Evolutionary conservation across 2,329 filamentous ascomycete genomes (phyloP), one percentile per base, ranked within the genome.

Genomic region (Cytospora paraplurivora): DNA sequence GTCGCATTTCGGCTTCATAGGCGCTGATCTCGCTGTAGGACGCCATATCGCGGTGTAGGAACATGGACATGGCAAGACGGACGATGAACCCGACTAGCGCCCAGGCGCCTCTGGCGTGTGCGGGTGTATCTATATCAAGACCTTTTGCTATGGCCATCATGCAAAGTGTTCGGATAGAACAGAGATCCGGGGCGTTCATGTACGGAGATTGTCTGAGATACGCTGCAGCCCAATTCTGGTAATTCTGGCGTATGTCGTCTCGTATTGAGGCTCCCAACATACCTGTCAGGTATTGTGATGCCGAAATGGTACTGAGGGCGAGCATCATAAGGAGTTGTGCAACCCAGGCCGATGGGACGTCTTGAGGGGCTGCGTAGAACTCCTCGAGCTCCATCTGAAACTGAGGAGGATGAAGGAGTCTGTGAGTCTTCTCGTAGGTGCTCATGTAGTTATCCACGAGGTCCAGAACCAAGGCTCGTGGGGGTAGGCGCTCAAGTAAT

Each of bases 341-440:
- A 19, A 44, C 17, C 41, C 41, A 44, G 41, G n/a, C 19, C 41
- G 7, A 17, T n/a, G 41, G 41, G 17, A 19, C 41, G 19, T 44
- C 41, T 10, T 44, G 17, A 19, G 41, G 41, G 17, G 41, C 41
- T 19, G 41, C 41, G 17, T 44, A 44, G 17, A 44, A 44, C 2
- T 44, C 41, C 17, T n/a, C 7, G 13, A 44, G 41, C 38, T 72
- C 69, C 4, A 68, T 56, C 34, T 59, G 65, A 34, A 72, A 69
- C 53, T 70, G 66, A 1, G 54, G 17, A 7, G 64, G 67, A 44
- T 71, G 68, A 11, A 72, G 59, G 3, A 72, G 67, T 7, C 66
- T 56, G 56, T 72, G 70, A 1, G 69, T 71, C 12, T 69, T 64
- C 49, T 71, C 70, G 37, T 70, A 70, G 12, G 67, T 67, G n/a